phyloP scores from a whole-genome alignment of 768 basidiomycete species.

The Leccinellum luteum region DNA sequence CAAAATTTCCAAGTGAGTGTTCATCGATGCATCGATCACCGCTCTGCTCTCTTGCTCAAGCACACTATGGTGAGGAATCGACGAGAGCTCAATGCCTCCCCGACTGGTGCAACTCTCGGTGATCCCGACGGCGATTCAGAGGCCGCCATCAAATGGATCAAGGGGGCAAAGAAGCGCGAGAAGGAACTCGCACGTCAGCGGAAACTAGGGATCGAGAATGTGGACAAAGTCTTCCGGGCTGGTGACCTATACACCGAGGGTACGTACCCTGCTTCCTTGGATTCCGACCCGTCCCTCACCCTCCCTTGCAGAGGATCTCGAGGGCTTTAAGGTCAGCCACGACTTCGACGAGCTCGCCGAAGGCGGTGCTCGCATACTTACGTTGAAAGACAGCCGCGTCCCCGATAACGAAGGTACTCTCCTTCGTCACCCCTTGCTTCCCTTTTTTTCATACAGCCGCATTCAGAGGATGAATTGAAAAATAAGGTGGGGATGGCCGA shows the following conservation, averaged over 20 bases:
- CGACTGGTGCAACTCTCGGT: slow-evolving; percentile 91
- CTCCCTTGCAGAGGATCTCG: slow-evolving; percentile 69
- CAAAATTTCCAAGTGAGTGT: slow-evolving; percentile 84
- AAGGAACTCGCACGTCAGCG: slow-evolving; percentile 84
- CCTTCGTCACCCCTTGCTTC: not conserved
- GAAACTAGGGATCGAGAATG: slow-evolving; percentile 76
- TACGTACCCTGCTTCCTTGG: slow-evolving; percentile 36
- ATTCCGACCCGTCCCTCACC: not conserved
- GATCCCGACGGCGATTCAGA: slow-evolving; percentile 77
- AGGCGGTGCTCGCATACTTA: slow-evolving; percentile 94
- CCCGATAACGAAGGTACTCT: slow-evolving; percentile 51
- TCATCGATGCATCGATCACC: not conserved
- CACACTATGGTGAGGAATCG: slow-evolving; percentile 82
- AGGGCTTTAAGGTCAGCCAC: slow-evolving; percentile 94
- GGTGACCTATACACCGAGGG: slow-evolving; percentile 84
- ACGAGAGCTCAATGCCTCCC: slow-evolving; percentile 86
- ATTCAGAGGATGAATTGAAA: slow-evolving; percentile 92
- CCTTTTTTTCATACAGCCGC: not conserved
- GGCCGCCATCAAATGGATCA: slow-evolving; percentile 87
- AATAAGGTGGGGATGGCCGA: slow-evolving; percentile 96
- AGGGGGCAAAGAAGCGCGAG: slow-evolving; percentile 85
- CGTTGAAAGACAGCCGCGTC: slow-evolving; percentile 82
- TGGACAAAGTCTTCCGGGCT: slow-evolving; percentile 75
- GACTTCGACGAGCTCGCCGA: slow-evolving; percentile 90
- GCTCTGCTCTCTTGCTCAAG: slow-evolving; percentile 37